Percentiles rank a stretch among this genome's conserved stretches.
phyloP scores from a whole-genome alignment of 768 basidiomycete species.

The Mycena filopes region DNA sequence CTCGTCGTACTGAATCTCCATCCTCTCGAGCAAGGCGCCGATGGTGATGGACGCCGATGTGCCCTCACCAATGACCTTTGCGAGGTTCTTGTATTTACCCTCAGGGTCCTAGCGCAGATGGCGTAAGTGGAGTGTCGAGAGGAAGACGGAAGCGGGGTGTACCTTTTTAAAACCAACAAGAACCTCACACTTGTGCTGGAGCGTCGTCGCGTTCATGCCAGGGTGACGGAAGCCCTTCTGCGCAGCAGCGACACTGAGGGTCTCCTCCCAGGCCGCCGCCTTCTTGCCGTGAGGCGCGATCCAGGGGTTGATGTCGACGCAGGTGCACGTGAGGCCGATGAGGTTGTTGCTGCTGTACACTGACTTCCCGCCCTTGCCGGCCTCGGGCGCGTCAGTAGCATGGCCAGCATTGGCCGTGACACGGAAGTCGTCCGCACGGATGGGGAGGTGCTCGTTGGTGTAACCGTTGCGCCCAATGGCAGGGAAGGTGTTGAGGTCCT shows the following conservation, averaged over 20 bases:
- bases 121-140: no score
- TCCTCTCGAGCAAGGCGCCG: constrained; percentile 10
- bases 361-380: background rate
- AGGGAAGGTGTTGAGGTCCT: no score
- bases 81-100: constrained; percentile 1
- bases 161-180: background rate
- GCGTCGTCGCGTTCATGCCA: background rate
- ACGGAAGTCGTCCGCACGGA: no score
- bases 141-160: no score
- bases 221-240: background rate
- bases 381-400: no score
- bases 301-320: background rate
- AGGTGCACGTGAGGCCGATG: background rate
- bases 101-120: no score
- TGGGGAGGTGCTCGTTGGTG: no score
- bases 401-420: no score
- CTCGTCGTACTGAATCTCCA: constrained; percentile 5
- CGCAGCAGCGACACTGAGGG: no score
- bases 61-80: background rate
- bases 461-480: no score
- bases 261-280: no score
- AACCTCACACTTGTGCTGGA: background rate
- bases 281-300: background rate
- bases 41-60: background rate
- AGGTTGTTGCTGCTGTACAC: background rate